These are phyloP conservation scores for Claviceps lovelessii DNA, from an alignment of 2,329 filamentous ascomycete genomes.

Conservation along the genomic window DNA sequence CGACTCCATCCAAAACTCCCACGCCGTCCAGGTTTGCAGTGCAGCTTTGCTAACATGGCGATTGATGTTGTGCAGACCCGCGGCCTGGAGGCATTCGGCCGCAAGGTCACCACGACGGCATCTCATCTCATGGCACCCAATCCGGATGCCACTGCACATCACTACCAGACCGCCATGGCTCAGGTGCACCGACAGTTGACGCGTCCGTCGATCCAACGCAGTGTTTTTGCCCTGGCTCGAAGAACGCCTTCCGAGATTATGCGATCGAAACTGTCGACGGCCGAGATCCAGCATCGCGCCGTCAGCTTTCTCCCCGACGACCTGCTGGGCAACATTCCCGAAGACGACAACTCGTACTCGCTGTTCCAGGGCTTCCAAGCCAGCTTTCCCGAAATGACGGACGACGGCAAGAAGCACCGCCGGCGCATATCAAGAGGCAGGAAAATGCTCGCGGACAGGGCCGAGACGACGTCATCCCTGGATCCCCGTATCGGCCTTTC, in stretches of 20 bases:
- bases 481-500: slow-evolving; percentile 53
- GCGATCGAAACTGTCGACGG: slow-evolving; percentile 74
- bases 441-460: slow-evolving; percentile 49
- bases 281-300: slow-evolving; percentile 89
- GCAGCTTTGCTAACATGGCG: slow-evolving; percentile 5
- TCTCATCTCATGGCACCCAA: slow-evolving; percentile 70
- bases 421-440: slow-evolving; percentile 60
- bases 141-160: slow-evolving; percentile 36
- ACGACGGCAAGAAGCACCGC: slow-evolving; percentile 56
- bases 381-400: slow-evolving; percentile 57
- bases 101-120: slow-evolving; percentile 89
- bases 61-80: slow-evolving; percentile 45
- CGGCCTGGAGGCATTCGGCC: slow-evolving; percentile 79
- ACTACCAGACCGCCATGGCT: slow-evolving; percentile 77
- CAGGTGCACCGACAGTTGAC: slow-evolving; percentile 83
- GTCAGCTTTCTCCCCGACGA: slow-evolving; percentile 81
- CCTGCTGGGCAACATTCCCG: slow-evolving; percentile 75
- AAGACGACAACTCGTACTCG: slow-evolving; percentile 73
- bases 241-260: slow-evolving; percentile 90
- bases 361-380: slow-evolving; percentile 95
- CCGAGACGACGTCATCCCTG: slow-evolving; percentile 31
- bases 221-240: slow-evolving; percentile 79
- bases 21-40: not conserved
- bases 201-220: slow-evolving; percentile 70
- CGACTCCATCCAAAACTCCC: not conserved